phyloP scores from a whole-genome alignment of 164 flowering plant species.

The Akebia trifoliata region DNA sequence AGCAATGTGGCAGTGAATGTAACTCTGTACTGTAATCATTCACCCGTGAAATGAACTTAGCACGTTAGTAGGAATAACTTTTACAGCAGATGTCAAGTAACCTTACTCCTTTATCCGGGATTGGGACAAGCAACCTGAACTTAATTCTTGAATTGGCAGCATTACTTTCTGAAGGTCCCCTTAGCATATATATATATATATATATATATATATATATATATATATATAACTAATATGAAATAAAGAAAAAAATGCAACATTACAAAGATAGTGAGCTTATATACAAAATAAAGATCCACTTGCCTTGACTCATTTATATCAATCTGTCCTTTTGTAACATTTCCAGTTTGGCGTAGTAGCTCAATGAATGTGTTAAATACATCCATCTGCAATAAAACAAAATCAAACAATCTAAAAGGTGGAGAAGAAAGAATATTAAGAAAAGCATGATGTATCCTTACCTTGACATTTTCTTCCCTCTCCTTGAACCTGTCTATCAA shows the following conservation, averaged over 20 bases:
- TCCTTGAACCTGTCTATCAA: conserved; percentile 95
- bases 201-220: neutral
- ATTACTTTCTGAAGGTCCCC: neutral
- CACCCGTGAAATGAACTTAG: no score
- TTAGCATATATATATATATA: neutral
- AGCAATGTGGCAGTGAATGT: no score
- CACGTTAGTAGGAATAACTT: no score
- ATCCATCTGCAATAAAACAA: conserved; percentile 74
- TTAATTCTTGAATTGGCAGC: neutral
- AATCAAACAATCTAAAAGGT: conserved; percentile 16
- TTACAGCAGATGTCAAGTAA: no score
- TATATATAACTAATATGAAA: neutral
- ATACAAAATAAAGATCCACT: conserved; percentile 21
- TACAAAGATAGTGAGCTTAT: neutral
- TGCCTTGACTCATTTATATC: conserved; percentile 72
- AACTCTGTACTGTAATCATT: no score
- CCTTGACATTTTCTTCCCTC: conserved; percentile 99
- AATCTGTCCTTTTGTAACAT: conserved; percentile 83
- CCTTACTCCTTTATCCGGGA: no score
- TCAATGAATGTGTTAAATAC: conserved; percentile 91
- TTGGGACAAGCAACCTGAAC: no score
- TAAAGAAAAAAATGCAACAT: neutral
- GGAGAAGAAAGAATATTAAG: neutral
- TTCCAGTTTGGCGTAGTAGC: conserved; percentile 92
- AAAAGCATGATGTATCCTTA: conserved; percentile 14